A percentile compares a stretch with the other conserved stretches of the same genome.
Conservation (phyloP, 768 basidiomycete genomes). For the Rhizopogon vulgaris region DNA sequence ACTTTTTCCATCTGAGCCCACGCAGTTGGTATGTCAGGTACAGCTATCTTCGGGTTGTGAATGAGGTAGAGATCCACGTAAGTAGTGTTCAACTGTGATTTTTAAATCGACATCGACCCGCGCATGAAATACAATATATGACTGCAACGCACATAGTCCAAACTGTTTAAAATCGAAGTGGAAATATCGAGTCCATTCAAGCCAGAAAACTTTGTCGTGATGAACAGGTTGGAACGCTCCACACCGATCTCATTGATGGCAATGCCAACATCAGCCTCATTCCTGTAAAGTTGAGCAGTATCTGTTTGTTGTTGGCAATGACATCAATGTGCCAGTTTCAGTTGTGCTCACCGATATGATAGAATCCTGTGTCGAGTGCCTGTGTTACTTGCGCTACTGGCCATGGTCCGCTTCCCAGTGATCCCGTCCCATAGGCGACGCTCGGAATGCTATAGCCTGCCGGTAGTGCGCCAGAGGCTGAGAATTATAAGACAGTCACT, state of each 20-base stretch:
- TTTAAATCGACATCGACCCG: neutral
- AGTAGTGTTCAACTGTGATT: conserved; percentile 48
- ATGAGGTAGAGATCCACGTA: conserved; percentile 73
- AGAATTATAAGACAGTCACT: neutral
- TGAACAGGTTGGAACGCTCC: conserved; percentile 46
- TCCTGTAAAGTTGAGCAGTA: conserved; percentile 55
- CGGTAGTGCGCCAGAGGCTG: neutral
- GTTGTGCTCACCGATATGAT: conserved; percentile 46
- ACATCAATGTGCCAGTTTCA: neutral
- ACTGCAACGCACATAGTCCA: conserved; percentile 41
- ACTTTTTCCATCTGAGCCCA: conserved; percentile 63
- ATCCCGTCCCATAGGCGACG: conserved; percentile 64
- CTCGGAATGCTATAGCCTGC: conserved; percentile 39
- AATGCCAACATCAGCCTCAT: conserved; percentile 44
- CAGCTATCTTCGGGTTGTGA: conserved; percentile 47
- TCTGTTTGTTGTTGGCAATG: conserved; percentile 26
- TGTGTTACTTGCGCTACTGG: conserved; percentile 52
- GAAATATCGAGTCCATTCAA: conserved; percentile 42
- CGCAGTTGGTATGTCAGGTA: conserved; percentile 52
- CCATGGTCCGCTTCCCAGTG: conserved; percentile 48
- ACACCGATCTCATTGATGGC: conserved; percentile 46
- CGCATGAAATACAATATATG: neutral
- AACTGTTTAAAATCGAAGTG: conserved; percentile 49
- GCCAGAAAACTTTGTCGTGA: conserved; percentile 65
- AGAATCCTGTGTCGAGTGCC: conserved; percentile 56